Base-by-base conservation (phyloP, 78 protist species). In the Dictyostelium capitatum region DNA sequence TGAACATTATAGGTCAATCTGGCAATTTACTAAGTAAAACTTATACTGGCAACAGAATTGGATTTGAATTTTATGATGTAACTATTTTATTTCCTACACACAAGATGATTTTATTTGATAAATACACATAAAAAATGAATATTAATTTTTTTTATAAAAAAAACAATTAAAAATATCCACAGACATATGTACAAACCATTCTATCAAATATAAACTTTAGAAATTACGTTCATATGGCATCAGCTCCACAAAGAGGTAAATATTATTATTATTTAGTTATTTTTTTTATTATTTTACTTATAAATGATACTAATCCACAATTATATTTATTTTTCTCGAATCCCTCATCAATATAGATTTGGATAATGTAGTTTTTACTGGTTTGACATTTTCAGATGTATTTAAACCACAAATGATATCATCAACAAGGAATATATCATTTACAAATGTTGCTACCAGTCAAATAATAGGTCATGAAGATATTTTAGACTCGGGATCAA, bases 1-100 rank as follows among this genome's bases (percentile, higher is more conserved):
- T n/a, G n/a, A n/a, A n/a, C n/a, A n/a, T n/a, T n/a, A n/a, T n/a
- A n/a, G n/a, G 97, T 20, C 80, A 84, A 56, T n/a, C 79, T 10
- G 62, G 75, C 0, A 75, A 62, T 32, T 17, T 73, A 8, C 23
- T 59, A 11, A 15, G 37, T 17, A 30, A 41, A 0, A n/a, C 14
- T 37, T 89, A 54, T 46, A 10, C 32, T 7, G 43, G 43, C 43
- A 32, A 19, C 6, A 87, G 94, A 30, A 95, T 94, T 46, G 97
- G 97, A 23, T 95, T 95, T 91, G 95, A 95, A 77, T 95, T 94
- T 65, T 95, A 95, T 30, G 97, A 95, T 80, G n/a, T n/a, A n/a
- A n/a, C n/a, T n/a, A n/a, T n/a, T n/a, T n/a, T n/a, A n/a, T n/a
- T n/a, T n/a, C n/a, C n/a, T n/a, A n/a, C n/a, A n/a, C n/a, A n/a